Evolutionary conservation across 164 flowering plant species (phyloP), one percentile per base, ranked within the genome.

Genomic region (Liriodendron chinense): DNA sequence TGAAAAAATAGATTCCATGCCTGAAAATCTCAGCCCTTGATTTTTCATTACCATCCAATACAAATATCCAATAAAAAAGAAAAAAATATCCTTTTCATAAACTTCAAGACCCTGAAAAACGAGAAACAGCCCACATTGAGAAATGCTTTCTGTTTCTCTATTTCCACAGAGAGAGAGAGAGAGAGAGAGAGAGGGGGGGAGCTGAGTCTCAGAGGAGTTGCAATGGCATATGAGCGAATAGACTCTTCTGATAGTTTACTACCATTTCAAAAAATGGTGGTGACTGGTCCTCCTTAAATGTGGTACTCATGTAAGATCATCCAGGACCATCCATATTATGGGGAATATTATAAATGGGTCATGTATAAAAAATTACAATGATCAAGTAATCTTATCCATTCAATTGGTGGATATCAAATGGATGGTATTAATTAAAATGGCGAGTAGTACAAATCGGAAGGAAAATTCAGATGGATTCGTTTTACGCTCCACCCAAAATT

Each of bases 1-100:
- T 65, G 82, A 74, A 22, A 74, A 77, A 21, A 70, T 70, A n/a
- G 79, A 63, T 59, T 77, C 82, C 79, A 74, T 71, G 69, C 72
- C 80, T 57, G 79, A 62, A 80, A 63, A 65, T 65, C 64, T 70
- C 43, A 23, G 65, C 70, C 61, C 82, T 71, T 77, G 71, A 65
- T 66, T 80, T 47, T 57, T 65, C 77, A 73, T 77, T n/a, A 59
- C 20, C 47, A 67, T 43, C 68, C 74, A n/a, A 56, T 21, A 70
- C 8, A 47, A 21, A 57, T 56, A 72, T n/a, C 53, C 3, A 18
- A 22, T 65, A 43, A 20, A 21, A 25, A 24, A 26, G 62, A 21
- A 9, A 16, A 23, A 22, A 57, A 20, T 25, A 24, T 21, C 70
- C n/a, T 57, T 47, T 43, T 63, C 24, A n/a, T 48, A 1, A n/a